Percentiles rank a stretch among this genome's conserved stretches.
phyloP scores from a whole-genome alignment of 2,329 filamentous ascomycete genomes.

The Macrophomina phaseolina region DNA sequence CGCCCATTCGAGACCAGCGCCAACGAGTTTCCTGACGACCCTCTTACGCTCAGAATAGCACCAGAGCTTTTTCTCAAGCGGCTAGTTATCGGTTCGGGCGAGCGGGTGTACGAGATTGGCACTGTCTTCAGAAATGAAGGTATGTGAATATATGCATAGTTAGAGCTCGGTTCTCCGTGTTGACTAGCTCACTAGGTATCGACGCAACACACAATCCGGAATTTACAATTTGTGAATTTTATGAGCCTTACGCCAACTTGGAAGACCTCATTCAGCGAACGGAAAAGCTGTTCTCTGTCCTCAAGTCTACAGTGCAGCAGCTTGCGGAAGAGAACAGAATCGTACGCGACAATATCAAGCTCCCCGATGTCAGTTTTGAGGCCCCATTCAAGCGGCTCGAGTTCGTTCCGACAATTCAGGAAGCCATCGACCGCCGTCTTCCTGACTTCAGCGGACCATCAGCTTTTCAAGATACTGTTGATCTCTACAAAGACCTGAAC shows the following conservation, averaged over 20 bases:
- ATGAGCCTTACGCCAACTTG: slow-evolving; percentile 82
- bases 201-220: slow-evolving; percentile 95
- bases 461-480: slow-evolving; percentile 64
- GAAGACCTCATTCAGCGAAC: slow-evolving; percentile 77
- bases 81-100: slow-evolving; percentile 84
- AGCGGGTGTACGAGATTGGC: slow-evolving; percentile 91
- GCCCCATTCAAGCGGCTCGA: slow-evolving; percentile 68
- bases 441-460: slow-evolving; percentile 58
- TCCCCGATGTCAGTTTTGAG: slow-evolving; percentile 52
- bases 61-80: slow-evolving; percentile 96
- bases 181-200: slow-evolving; percentile 52
- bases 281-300: slow-evolving; percentile 66
- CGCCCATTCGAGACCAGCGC: slow-evolving; percentile 83
- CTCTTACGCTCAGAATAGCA: slow-evolving; percentile 82
- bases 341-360: slow-evolving; percentile 40
- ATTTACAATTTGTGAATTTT: slow-evolving; percentile 98
- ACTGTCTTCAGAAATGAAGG: slow-evolving; percentile 93
- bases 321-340: slow-evolving; percentile 53
- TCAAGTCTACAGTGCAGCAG: slow-evolving; percentile 45
- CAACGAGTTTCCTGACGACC: slow-evolving; percentile 74
- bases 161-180: too few species aligned
- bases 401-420: slow-evolving; percentile 81
- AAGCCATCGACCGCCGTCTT: slow-evolving; percentile 67
- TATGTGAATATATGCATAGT: slow-evolving; percentile 32
- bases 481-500: slow-evolving; percentile 58